Evolutionary conservation across 2,329 filamentous ascomycete species (phyloP).

Genomic region (Hymenoscyphus linearis): DNA sequence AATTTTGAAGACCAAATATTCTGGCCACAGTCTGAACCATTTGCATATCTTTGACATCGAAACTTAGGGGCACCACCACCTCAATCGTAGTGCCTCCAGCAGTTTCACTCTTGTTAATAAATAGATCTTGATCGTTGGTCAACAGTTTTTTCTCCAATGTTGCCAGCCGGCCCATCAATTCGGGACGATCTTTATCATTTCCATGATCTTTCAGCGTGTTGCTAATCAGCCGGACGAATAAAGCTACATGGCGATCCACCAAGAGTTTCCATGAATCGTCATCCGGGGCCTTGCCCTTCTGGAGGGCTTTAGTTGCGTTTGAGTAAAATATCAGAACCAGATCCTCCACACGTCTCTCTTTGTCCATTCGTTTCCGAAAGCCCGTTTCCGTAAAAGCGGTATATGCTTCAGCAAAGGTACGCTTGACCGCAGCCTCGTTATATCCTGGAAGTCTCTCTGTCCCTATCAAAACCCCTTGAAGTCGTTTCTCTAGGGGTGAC

Average conservation of each 20-base stretch:
- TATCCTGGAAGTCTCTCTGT: constrained; percentile 82
- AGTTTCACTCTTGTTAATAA: constrained; percentile 54
- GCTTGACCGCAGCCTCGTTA: constrained; percentile 83
- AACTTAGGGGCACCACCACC: constrained; percentile 74
- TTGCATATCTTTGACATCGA: constrained; percentile 96
- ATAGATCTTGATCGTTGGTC: constrained; percentile 87
- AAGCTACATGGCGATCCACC: constrained; percentile 88
- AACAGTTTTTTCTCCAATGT: constrained; percentile 90
- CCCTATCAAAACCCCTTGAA: constrained; percentile 54
- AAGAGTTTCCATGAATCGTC: constrained; percentile 89
- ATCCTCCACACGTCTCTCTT: constrained; percentile 88
- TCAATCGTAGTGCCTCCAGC: constrained; percentile 65
- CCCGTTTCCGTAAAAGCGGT: constrained; percentile 85
- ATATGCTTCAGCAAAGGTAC: constrained; percentile 90
- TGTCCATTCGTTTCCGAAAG: constrained; percentile 88
- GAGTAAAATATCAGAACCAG: constrained; percentile 95
- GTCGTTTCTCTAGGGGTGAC: constrained; percentile 50
- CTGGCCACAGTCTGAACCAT: constrained; percentile 81
- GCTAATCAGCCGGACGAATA: constrained; percentile 84
- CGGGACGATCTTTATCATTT: constrained; percentile 77
- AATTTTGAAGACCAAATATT: constrained; percentile 76
- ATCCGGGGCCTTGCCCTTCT: constrained; percentile 67
- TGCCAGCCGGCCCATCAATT: constrained; percentile 71
- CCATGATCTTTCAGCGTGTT: constrained; percentile 77
- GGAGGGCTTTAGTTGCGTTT: constrained; percentile 83